These are phyloP conservation scores for Camelina hispida DNA, from an alignment of 345 rosid genomes.

Conservation along the genomic window DNA sequence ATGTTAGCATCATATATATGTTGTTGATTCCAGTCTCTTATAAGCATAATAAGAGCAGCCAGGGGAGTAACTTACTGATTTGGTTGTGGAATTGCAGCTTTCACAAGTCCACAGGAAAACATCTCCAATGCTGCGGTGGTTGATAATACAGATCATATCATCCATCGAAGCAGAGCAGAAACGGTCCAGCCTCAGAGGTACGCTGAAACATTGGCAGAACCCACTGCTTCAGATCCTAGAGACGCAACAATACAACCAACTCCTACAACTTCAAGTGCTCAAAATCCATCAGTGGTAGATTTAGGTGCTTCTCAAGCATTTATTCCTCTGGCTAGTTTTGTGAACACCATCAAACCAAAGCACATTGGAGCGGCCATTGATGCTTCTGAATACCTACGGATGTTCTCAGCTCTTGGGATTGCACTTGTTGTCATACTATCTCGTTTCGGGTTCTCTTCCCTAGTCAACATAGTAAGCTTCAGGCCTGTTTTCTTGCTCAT, in stretches of 20 bases:
- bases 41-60: background rate
- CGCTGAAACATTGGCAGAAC: conserved; percentile 32
- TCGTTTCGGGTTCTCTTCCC: conserved; percentile 58
- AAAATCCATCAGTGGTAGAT: conserved; percentile 43
- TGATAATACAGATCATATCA: conserved; percentile 25
- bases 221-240: conserved; percentile 36
- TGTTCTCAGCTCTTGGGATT: conserved; percentile 52
- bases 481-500: conserved; percentile 74
- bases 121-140: conserved; percentile 34
- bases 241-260: conserved; percentile 36
- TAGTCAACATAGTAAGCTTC: conserved; percentile 56
- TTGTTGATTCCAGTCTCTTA: background rate
- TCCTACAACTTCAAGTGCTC: conserved; percentile 41
- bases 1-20: background rate
- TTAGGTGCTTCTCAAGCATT: conserved; percentile 39
- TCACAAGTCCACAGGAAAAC: conserved; percentile 37
- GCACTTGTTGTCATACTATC: conserved; percentile 63
- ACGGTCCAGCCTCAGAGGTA: conserved; percentile 6
- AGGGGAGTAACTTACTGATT: conserved; percentile 13
- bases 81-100: conserved; percentile 49
- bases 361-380: conserved; percentile 63
- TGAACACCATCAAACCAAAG: conserved; percentile 48
- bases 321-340: conserved; percentile 30
- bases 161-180: conserved; percentile 38
- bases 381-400: conserved; percentile 55